Conservation (phyloP, 1,284 basidiomycete species). For the Thelephora terrestris region DNA sequence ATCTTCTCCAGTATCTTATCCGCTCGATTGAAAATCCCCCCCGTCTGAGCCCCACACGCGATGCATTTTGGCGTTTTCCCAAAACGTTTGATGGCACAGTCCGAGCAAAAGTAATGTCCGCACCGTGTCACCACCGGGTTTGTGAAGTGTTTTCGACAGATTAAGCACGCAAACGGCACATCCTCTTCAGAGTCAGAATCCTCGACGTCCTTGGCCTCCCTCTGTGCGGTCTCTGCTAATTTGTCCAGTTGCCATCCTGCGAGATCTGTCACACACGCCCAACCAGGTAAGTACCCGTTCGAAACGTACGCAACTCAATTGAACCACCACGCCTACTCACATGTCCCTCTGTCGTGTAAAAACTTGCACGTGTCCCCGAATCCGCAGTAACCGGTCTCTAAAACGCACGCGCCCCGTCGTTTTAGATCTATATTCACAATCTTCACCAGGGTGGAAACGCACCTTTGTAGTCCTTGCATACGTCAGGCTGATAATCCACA, state of each 20-base stretch:
- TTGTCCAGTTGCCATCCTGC: constrained; percentile 98
- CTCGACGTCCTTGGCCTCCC: constrained; percentile 46
- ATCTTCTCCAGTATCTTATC: constrained; percentile 76
- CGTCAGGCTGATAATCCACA: constrained; percentile 97
- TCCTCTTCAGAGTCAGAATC: constrained; percentile 74
- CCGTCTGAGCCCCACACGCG: constrained; percentile 88
- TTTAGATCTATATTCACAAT: background rate
- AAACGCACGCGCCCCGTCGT: background rate
- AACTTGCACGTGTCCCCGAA: constrained; percentile 99
- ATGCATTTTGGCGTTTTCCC: constrained; percentile 93
- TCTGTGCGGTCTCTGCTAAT: constrained; percentile 57
- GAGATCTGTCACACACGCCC: constrained; percentile 56
- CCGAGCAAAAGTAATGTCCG: constrained; percentile 94
- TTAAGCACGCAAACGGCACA: constrained; percentile 93
- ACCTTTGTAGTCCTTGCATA: constrained; percentile 99
- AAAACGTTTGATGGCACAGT: constrained; percentile 90
- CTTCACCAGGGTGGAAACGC: constrained; percentile 16
- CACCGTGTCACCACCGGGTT: constrained; percentile 95
- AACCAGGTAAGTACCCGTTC: background rate
- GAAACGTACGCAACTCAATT: background rate
- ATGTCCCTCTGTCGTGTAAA: constrained; percentile 80
- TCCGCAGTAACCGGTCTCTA: constrained; percentile 97
- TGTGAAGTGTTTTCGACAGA: constrained; percentile 91
- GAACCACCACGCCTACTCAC: constrained; percentile 35
- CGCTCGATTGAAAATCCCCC: constrained; percentile 90